These are phyloP conservation scores for Platanus orientalis DNA, from an alignment of 164 flowering plant genomes.

Conservation along the genomic window DNA sequence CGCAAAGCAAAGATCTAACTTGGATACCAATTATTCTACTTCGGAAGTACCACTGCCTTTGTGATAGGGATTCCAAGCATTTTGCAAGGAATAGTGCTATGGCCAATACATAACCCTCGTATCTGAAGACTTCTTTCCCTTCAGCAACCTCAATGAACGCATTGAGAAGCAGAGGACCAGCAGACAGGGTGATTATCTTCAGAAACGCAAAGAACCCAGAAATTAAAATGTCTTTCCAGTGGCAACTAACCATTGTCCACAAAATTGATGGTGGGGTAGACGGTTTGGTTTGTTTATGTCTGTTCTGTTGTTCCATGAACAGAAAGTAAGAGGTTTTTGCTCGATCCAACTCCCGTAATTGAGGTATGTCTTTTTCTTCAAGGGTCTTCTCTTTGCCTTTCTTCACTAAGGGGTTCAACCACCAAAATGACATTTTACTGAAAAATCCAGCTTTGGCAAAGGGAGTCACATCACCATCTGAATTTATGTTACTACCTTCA, in stretches of 20 bases:
- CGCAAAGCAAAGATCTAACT: conserved; percentile 39
- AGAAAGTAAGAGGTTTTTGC: conserved; percentile 48
- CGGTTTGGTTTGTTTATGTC: conserved; percentile 17
- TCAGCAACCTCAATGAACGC: conserved; percentile 50
- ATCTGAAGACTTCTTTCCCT: conserved; percentile 27
- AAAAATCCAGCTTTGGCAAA: conserved; percentile 56
- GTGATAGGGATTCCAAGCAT: too few relatives aligned
- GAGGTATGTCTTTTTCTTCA: too few relatives aligned
- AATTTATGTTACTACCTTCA: conserved; percentile 4
- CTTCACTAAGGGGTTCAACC: too few relatives aligned
- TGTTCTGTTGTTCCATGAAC: conserved; percentile 31
- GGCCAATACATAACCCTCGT: too few relatives aligned
- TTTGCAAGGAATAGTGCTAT: too few relatives aligned
- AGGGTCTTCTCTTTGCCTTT: too few relatives aligned
- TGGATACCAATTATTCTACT: conserved; percentile 41
- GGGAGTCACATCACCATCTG: conserved; percentile 24
- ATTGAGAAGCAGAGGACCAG: too few relatives aligned
- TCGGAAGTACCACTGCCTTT: too few relatives aligned
- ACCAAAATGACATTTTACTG: too few relatives aligned
- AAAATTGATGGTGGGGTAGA: too few relatives aligned
- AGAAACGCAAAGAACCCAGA: conserved; percentile 48
- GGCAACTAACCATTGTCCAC: conserved; percentile 34
- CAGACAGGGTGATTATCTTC: conserved; percentile 40
- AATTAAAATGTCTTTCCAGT: conserved; percentile 31
- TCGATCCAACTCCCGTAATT: conserved; percentile 38